Conservation (phyloP, 2,329 filamentous ascomycete genomes). For the Alternaria sp. region DNA sequence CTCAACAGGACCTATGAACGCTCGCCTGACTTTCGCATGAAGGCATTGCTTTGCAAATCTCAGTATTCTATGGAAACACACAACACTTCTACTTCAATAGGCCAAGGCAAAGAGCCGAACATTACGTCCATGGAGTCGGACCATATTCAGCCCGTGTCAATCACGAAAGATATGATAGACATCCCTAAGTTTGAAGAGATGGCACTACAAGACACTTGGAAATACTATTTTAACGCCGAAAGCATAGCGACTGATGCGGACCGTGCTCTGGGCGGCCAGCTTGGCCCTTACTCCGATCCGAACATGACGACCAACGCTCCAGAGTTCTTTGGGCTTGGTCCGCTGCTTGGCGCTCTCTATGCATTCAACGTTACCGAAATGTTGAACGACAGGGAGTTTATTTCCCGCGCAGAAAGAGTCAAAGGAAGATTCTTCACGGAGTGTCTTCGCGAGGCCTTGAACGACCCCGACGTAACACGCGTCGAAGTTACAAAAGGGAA, state of each 20-base stretch:
- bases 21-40: conserved; percentile 21
- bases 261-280: neutral
- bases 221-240: neutral
- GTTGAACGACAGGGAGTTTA: neutral
- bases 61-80: neutral
- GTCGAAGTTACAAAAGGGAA: conserved; percentile 3
- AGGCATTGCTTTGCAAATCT: conserved; percentile 12
- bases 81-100: neutral
- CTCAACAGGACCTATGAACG: conserved; percentile 13
- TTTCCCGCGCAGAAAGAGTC: conserved; percentile 11
- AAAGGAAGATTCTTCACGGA: conserved; percentile 29
- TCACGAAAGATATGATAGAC: neutral
- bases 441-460: conserved; percentile 16
- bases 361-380: conserved; percentile 1
- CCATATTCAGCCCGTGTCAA: neutral
- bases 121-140: neutral
- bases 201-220: neutral
- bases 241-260: neutral
- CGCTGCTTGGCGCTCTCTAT: conserved; percentile 15
- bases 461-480: neutral
- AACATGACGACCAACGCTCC: neutral
- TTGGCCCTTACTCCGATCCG: neutral
- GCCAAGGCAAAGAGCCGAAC: neutral
- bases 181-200: neutral
- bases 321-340: conserved; percentile 11